These are phyloP conservation scores for Stephania cephalantha DNA, from an alignment of 164 flowering plant genomes.

Conservation along the genomic window DNA sequence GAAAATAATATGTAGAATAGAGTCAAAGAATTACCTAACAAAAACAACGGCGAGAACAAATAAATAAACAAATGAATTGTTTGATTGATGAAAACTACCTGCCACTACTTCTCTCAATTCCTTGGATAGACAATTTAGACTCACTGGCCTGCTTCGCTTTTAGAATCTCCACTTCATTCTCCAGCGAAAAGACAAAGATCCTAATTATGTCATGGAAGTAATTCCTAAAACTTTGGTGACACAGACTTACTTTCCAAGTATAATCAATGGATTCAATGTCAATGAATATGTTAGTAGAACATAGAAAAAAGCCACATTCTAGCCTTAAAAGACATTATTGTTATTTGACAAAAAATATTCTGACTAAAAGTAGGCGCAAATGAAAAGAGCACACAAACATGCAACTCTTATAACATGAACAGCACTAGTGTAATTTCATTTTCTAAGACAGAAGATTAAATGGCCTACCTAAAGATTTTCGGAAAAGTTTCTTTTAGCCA, in stretches of 20 bases:
- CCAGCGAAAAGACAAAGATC: slow-evolving; percentile 6
- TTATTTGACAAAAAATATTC: too few relatives aligned
- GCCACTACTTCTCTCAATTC: slow-evolving; percentile 31
- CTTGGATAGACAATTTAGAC: slow-evolving; percentile 19
- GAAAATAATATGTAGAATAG: not conserved
- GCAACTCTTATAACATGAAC: not conserved
- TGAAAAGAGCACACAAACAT: not conserved
- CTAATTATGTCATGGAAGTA: not conserved
- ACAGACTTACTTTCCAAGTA: not conserved
- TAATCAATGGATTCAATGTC: too few relatives aligned
- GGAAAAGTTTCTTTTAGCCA: not conserved
- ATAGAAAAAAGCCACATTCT: not conserved
- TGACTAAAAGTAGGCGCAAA: not conserved
- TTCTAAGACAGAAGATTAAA: not conserved
- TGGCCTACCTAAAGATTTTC: not conserved
- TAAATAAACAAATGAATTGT: not conserved
- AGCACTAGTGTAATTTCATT: not conserved
- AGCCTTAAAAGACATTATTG: not conserved
- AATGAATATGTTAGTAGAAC: not conserved
- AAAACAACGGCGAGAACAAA: not conserved
- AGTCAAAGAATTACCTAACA: not conserved
- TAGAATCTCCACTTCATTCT: slow-evolving; percentile 57
- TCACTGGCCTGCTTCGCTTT: slow-evolving; percentile 26
- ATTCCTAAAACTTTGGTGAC: not conserved
- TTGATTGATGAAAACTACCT: slow-evolving; percentile 31